phyloP scores from a whole-genome alignment of 1,139 yeast species.

The Zygosaccharomyces sapae region DNA sequence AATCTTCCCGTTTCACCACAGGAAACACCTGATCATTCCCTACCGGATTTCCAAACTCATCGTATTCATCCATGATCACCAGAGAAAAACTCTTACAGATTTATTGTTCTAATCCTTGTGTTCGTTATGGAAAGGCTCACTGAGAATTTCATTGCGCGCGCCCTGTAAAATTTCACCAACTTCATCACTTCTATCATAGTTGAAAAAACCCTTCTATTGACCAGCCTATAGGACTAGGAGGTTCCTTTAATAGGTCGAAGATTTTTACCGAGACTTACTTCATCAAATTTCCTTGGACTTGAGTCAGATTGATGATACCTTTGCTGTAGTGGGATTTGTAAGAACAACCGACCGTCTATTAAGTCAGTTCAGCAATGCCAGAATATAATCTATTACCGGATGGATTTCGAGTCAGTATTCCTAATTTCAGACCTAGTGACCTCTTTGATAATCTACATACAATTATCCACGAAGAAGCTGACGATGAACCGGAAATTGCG shows the following conservation, averaged over 20 bases:
- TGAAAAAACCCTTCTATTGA: neutral
- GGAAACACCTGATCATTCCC: constrained; percentile 5
- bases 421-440: constrained; percentile 24
- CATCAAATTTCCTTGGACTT: neutral
- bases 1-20: constrained; percentile 10
- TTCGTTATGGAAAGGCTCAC: neutral
- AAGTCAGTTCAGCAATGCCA: constrained; percentile 15
- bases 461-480: constrained; percentile 27
- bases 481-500: constrained; percentile 51
- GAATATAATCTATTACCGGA: constrained; percentile 26
- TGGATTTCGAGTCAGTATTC: constrained; percentile 25
- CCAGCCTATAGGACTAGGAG: neutral
- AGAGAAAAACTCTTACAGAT: constrained; percentile 28
- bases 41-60: constrained; percentile 55
- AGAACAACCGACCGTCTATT: neutral
- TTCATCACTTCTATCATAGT: neutral
- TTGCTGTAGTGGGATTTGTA: neutral
- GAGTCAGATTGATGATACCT: constrained; percentile 2
- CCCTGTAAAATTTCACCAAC: constrained; percentile 1
- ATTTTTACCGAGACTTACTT: too few species aligned
- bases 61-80: constrained; percentile 52
- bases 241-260: neutral
- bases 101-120: constrained; percentile 4
- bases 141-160: constrained; percentile 4
- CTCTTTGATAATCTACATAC: constrained; percentile 32